Evolutionary conservation across 1,284 basidiomycete species (phyloP).

Genomic region (Baeospora myosura): DNA sequence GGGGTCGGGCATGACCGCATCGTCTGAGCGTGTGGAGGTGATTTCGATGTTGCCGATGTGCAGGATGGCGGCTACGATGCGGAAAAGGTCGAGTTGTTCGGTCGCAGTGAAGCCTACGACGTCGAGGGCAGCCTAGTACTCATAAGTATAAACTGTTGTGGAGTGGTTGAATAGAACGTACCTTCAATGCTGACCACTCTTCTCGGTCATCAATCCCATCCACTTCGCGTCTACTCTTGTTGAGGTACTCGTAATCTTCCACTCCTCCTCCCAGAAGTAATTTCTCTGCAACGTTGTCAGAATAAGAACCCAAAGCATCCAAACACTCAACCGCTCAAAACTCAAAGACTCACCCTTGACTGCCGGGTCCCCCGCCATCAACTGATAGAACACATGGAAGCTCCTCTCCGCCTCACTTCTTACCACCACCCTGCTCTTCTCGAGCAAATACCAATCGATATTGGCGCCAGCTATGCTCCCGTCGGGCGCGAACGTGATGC

Average conservation of each 20-base stretch:
- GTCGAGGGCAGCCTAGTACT: constrained; percentile 63
- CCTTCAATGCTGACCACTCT: constrained; percentile 82
- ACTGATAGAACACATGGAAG: constrained; percentile 97
- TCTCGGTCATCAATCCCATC: constrained; percentile 91
- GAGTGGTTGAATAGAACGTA: constrained; percentile 22
- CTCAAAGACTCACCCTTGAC: constrained; percentile 52
- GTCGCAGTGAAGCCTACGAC: constrained; percentile 79
- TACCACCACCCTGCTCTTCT: constrained; percentile 94
- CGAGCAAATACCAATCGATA: constrained; percentile 98
- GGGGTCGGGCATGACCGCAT: constrained; percentile 79
- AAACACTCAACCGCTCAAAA: not conserved
- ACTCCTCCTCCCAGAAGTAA: constrained; percentile 73
- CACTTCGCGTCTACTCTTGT: constrained; percentile 83
- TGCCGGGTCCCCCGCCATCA: constrained; percentile 58
- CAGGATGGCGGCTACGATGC: constrained; percentile 88
- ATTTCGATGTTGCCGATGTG: constrained; percentile 94
- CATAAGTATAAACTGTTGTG: constrained; percentile 2
- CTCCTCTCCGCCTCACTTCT: constrained; percentile 83
- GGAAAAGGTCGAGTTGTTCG: constrained; percentile 92
- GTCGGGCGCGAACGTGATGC: constrained; percentile 90
- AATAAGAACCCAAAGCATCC: not conserved
- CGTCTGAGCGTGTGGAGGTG: constrained; percentile 76
- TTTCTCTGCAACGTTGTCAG: constrained; percentile 41
- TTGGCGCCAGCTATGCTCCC: constrained; percentile 97
- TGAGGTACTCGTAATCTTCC: constrained; percentile 87